Percentiles rank a stretch among this genome's conserved stretches.
Conservation (phyloP, 306 rosid species). For the Urtica urens region DNA sequence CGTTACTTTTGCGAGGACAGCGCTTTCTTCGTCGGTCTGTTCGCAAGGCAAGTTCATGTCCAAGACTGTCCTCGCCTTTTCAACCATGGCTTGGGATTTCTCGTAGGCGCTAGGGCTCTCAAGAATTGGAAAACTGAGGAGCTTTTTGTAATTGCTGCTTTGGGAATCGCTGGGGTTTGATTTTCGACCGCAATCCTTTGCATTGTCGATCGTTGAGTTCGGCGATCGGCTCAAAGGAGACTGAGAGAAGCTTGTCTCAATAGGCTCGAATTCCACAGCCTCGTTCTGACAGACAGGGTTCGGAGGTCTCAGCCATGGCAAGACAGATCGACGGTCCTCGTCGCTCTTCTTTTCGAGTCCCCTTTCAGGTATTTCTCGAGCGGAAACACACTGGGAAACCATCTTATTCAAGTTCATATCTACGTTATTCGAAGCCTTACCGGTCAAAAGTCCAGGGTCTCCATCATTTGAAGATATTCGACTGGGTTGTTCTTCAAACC, state of each 20-base stretch:
- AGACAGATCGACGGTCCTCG: constrained; percentile 35
- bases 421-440: too few relatives aligned
- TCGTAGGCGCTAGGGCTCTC: constrained; percentile 35
- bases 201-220: too few relatives aligned
- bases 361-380: constrained; percentile 26
- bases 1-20: constrained; percentile 23
- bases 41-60: constrained; percentile 86
- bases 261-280: constrained; percentile 19
- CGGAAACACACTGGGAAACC: constrained; percentile 42
- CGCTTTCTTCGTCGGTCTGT: constrained; percentile 26
- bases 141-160: constrained; percentile 26
- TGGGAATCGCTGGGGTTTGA: constrained; percentile 31
- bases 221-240: constrained; percentile 20
- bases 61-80: constrained; percentile 22
- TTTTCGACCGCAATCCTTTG: too few relatives aligned
- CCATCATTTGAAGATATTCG: constrained; percentile 39
- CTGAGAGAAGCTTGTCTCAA: constrained; percentile 31
- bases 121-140: constrained; percentile 62
- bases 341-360: constrained; percentile 33
- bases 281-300: constrained; percentile 39
- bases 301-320: constrained; percentile 75
- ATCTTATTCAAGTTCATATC: constrained; percentile 59
- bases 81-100: constrained; percentile 47
- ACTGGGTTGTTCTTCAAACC: constrained; percentile 44
- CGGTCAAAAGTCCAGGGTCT: constrained; percentile 38